phyloP scores from a whole-genome alignment of 2,329 filamentous ascomycete genomes.

The Gliomastix tumulicola region DNA sequence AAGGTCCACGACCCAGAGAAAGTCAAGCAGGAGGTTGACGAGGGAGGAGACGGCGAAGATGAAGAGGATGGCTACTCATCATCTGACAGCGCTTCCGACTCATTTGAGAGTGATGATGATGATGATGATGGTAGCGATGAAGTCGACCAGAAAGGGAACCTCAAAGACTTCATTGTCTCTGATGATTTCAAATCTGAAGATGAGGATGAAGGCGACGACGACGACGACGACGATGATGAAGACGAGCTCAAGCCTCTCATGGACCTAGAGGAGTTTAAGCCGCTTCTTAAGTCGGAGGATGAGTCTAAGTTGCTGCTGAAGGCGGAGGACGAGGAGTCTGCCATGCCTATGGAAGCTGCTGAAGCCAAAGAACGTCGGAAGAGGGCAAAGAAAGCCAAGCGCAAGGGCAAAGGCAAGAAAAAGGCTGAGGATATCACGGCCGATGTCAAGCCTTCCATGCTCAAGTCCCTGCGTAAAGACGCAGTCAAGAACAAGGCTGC shows the following conservation, averaged over 20 bases:
- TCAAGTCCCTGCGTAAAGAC: slow-evolving; percentile 60
- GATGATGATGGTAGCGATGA: slow-evolving; percentile 18
- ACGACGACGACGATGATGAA: slow-evolving; percentile 6
- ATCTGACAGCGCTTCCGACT: slow-evolving; percentile 26
- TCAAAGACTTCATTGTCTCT: slow-evolving; percentile 47
- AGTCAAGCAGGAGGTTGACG: slow-evolving; percentile 24
- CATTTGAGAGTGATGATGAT: slow-evolving; percentile 17
- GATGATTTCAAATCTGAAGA: slow-evolving; percentile 19
- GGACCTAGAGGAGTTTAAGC: background rate
- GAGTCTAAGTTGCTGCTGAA: too few relatives aligned
- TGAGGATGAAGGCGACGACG: slow-evolving; percentile 20
- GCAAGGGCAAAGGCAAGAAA: slow-evolving; percentile 28
- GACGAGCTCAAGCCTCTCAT: background rate
- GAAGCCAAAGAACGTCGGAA: slow-evolving; percentile 14
- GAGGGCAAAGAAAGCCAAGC: slow-evolving; percentile 12
- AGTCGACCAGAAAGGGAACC: slow-evolving; percentile 22
- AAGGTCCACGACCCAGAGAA: slow-evolving; percentile 60
- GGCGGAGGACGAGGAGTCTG: too few relatives aligned
- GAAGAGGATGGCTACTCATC: too few relatives aligned
- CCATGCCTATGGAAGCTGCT: too few relatives aligned
- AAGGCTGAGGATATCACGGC: slow-evolving; percentile 16
- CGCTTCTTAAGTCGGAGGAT: too few relatives aligned
- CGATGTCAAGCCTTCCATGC: slow-evolving; percentile 43
- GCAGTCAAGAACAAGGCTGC: slow-evolving; percentile 56
- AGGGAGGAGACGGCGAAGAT: slow-evolving; percentile 22